Evolutionary conservation across 345 rosid species (phyloP).

Genomic region (Rhodamnia rubescens): DNA sequence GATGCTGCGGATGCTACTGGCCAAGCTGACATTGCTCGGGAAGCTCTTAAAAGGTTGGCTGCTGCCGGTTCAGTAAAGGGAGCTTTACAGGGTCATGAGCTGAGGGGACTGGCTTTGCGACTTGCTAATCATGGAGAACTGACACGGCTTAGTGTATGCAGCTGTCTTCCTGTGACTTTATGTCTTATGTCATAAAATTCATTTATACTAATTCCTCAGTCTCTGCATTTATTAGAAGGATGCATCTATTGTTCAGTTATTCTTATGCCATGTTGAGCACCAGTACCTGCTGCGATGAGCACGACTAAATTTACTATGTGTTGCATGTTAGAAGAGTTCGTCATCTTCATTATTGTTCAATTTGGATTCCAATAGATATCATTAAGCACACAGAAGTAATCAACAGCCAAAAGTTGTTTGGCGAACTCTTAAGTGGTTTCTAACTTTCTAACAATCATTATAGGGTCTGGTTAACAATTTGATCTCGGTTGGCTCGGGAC

Average conservation of each 20-base stretch:
- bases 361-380: neutral
- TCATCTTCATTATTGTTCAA: neutral
- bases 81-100: constrained; percentile 76
- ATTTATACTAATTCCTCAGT: neutral
- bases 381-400: neutral
- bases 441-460: neutral
- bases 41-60: constrained; percentile 91
- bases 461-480: constrained; percentile 86
- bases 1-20: constrained; percentile 99
- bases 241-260: neutral
- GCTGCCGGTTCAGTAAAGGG: constrained; percentile 97
- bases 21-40: constrained; percentile 82
- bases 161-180: neutral
- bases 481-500: constrained; percentile 80
- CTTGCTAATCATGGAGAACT: constrained; percentile 98
- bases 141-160: constrained; percentile 74
- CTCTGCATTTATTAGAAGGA: neutral
- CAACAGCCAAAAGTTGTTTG: neutral
- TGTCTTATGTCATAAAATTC: neutral
- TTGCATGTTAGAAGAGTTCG: neutral
- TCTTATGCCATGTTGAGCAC: neutral
- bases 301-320: neutral
- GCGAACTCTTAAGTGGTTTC: neutral
- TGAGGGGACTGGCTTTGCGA: constrained; percentile 89
- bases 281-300: neutral